Percentiles rank a stretch among this genome's conserved stretches.
Evolutionary conservation across 495 filamentous ascomycete species (phyloP).

Genomic region (Penicillium dipodomyicola): DNA sequence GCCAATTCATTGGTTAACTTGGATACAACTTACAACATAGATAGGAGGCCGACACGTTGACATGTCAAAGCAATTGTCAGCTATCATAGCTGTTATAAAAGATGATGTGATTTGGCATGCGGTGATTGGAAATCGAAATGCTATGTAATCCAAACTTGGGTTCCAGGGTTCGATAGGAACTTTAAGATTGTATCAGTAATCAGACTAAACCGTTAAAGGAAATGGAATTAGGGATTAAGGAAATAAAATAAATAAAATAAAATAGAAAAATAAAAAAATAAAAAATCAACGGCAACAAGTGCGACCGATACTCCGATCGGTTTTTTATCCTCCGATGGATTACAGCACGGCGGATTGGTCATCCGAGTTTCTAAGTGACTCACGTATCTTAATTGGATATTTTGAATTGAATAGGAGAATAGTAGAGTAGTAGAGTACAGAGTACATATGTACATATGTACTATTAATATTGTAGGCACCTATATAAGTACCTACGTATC

Average conservation of each 20-base stretch:
- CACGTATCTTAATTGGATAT: neutral
- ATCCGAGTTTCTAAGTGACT: conserved; percentile 7
- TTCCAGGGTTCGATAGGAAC: neutral
- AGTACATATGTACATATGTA: neutral
- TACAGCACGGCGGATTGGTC: conserved; percentile 12
- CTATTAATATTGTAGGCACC: neutral
- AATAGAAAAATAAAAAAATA: neutral
- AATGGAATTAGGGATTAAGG: conserved; percentile 7
- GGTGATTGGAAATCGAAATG: neutral
- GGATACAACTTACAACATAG: too few relatives aligned
- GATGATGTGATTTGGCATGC: neutral
- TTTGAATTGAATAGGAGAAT: too few relatives aligned
- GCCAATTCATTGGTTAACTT: neutral
- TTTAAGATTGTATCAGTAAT: neutral
- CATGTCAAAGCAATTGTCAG: neutral
- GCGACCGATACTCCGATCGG: conserved; percentile 6
- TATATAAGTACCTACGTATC: neutral
- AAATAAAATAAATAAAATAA: neutral
- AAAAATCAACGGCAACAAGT: neutral
- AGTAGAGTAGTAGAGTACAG: too few relatives aligned
- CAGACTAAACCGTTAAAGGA: neutral
- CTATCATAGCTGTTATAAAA: neutral
- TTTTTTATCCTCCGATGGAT: conserved; percentile 1
- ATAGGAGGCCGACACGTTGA: neutral
- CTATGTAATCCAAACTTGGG: neutral